phyloP scores from a whole-genome alignment of 2,329 filamentous ascomycete species.

The Pestalotiopsis fici region DNA sequence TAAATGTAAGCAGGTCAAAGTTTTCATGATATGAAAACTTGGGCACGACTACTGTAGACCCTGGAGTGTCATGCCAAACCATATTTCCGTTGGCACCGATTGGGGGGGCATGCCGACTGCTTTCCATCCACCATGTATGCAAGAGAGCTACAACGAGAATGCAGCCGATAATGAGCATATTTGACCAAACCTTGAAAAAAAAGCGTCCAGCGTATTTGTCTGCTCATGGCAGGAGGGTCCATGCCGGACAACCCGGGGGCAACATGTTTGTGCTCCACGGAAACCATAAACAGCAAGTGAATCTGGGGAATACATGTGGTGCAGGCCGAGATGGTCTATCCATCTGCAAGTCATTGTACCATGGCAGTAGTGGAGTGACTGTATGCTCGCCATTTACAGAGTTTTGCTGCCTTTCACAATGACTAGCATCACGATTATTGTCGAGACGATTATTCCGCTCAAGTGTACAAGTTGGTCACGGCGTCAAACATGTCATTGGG shows the following conservation, averaged over 20 bases:
- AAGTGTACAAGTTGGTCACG: background rate
- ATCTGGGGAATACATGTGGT: background rate
- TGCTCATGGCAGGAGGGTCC: background rate
- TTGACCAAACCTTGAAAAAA: background rate
- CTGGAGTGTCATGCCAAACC: background rate
- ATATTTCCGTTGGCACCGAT: background rate
- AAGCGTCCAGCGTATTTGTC: background rate
- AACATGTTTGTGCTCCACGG: background rate
- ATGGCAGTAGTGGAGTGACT: background rate
- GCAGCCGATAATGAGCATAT: background rate
- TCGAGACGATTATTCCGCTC: background rate
- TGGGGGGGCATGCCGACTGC: background rate
- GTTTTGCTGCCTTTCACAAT: background rate
- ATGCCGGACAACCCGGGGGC: background rate
- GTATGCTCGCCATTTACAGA: background rate
- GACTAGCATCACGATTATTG: background rate
- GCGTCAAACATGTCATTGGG: background rate
- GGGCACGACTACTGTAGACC: background rate
- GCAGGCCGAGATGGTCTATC: background rate
- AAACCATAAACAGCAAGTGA: background rate
- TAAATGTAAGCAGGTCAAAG: background rate
- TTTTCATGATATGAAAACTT: background rate
- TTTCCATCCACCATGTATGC: background rate
- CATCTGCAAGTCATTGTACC: background rate
- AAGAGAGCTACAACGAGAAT: background rate